Evolutionary conservation across 2,329 filamentous ascomycete species (phyloP), one percentile per base, ranked within the genome.

Genomic region (Colletotrichum endophyticum): DNA sequence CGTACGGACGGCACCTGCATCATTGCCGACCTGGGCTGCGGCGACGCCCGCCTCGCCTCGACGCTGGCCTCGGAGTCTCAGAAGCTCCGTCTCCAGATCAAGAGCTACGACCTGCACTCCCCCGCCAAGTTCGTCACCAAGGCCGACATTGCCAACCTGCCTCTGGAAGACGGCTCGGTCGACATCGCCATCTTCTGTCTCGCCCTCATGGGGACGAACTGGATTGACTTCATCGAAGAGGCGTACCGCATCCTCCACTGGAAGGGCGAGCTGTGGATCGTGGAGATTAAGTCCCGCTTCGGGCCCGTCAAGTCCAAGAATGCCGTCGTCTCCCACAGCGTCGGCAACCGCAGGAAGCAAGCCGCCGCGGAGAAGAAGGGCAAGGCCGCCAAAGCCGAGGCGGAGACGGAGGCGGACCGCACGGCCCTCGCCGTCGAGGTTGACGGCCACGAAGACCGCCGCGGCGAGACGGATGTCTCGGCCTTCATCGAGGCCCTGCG

Each of bases 151-250:
- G 94, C 96, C 34, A 91, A 94, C 76, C 88, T 99, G 3, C 96
- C 96, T 0, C 87, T 98, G 1, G 88, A 88, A 7, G 93, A 96
- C 79, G 93, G 92, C 61, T 92, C 91, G 77, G 93, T 96, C 77
- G 96, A 99, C 84, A 90, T 99, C 7, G 95, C 95, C 66, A 93
- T 99, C 80, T 99, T 99, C 88, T 99, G 97, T 85, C 91, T 99
- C 36, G 97, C 96, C 66, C 91, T 99, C 75, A 99, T 99, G 97
- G 97, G 97, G 82, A 99, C 97, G 72, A 99, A 99, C 87, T 99
- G 97, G 96, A 91, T 98, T 70, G 93, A 95, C 80, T 99, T 99
- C 84, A 91, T 99, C 81, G 97, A 99, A 86, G 97, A 99, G 87
- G 96, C 96, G 16, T 98, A 95, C 88, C 93, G 97, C 70, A 90